Conservation (phyloP, 306 rosid species). For the Cucurbita moschata region DNA sequence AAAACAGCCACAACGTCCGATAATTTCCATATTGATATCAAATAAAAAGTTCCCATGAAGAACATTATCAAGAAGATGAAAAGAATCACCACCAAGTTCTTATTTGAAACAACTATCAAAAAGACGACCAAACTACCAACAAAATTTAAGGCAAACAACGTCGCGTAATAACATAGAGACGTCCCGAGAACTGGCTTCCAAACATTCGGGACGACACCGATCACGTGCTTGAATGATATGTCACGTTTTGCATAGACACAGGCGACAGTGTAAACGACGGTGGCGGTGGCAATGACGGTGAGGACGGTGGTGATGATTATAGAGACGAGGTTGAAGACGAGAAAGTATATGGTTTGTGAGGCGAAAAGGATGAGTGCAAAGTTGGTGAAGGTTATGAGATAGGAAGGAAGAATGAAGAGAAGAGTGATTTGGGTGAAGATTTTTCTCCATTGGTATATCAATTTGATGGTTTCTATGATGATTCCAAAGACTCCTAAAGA, state of each 20-base stretch:
- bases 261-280: conserved; percentile 15
- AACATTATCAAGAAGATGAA: not conserved
- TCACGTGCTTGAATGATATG: conserved; percentile 11
- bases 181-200: conserved; percentile 20
- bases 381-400: conserved; percentile 12
- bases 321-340: conserved; percentile 12
- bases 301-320: not conserved
- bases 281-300: conserved; percentile 13
- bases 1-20: conserved; percentile 49
- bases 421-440: conserved; percentile 14
- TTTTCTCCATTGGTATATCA: conserved; percentile 6
- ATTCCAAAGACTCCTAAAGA: not conserved
- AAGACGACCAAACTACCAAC: conserved; percentile 28
- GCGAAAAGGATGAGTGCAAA: not conserved
- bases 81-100: no score
- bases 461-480: conserved; percentile 4
- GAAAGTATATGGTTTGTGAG: not conserved
- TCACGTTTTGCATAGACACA: conserved; percentile 6
- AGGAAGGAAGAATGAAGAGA: conserved; percentile 15
- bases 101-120: conserved; percentile 12
- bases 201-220: not conserved
- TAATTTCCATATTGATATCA: conserved; percentile 43
- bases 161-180: not conserved
- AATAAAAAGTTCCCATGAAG: conserved; percentile 25
- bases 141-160: not conserved